Conservation (phyloP, 495 filamentous ascomycete genomes). For the Tuber calosporum region DNA sequence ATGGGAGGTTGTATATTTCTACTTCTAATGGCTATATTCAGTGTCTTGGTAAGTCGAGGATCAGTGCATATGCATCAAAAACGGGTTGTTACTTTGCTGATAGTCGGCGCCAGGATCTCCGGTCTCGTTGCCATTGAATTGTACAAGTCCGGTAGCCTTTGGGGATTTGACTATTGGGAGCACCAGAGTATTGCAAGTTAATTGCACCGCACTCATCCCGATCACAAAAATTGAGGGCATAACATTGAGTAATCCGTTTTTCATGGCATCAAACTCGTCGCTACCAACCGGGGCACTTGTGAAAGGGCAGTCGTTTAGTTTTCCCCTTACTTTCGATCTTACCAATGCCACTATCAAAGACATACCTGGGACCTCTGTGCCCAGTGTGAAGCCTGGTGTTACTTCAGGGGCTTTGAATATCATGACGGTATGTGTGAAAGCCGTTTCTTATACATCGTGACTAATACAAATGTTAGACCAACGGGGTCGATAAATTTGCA, state of each 20-base stretch:
- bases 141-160: slow-evolving; percentile 46
- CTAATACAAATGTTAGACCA: slow-evolving; percentile 21
- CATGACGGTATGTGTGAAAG: slow-evolving; percentile 10
- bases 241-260: slow-evolving; percentile 35
- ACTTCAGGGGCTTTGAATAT: slow-evolving; percentile 12
- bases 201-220: slow-evolving; percentile 43
- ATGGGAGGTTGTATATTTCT: slow-evolving; percentile 47
- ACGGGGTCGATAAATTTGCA: slow-evolving; percentile 41
- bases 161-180: slow-evolving; percentile 44
- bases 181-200: slow-evolving; percentile 37
- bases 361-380: slow-evolving; percentile 36
- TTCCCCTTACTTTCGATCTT: slow-evolving; percentile 45
- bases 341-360: slow-evolving; percentile 42
- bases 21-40: slow-evolving; percentile 42
- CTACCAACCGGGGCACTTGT: slow-evolving; percentile 41
- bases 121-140: slow-evolving; percentile 44
- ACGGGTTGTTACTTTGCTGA: not conserved
- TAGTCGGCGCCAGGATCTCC: slow-evolving; percentile 45
- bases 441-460: not conserved
- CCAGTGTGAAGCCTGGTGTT: slow-evolving; percentile 15
- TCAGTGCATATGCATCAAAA: not conserved
- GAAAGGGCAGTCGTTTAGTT: slow-evolving; percentile 42
- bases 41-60: slow-evolving; percentile 14
- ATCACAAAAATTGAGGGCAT: slow-evolving; percentile 41
- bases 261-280: slow-evolving; percentile 40